These are phyloP conservation scores for Cephalotrichum gorgonifer DNA, from an alignment of 2,329 filamentous ascomycete genomes.

Conservation along the genomic window DNA sequence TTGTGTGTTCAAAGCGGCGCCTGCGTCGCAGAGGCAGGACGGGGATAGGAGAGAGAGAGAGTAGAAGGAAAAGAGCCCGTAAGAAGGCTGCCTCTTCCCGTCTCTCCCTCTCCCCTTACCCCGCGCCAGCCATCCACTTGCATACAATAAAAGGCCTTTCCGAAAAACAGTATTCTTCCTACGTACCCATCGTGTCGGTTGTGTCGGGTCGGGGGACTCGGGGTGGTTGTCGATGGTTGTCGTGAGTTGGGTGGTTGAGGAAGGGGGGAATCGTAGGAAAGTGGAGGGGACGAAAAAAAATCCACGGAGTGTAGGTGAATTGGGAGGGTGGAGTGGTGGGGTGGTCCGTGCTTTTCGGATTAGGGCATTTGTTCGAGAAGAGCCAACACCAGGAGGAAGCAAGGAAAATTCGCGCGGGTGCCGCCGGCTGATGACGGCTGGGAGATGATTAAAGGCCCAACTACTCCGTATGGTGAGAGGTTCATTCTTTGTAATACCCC, in stretches of 20 bases:
- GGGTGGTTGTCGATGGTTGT: constrained; percentile 15
- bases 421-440: no score
- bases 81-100: constrained; percentile 9
- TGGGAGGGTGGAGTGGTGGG: neutral
- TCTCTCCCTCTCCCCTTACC: no score
- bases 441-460: no score
- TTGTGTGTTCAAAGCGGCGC: constrained; percentile 4
- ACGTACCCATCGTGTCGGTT: constrained; percentile 54
- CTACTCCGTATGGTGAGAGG: no score
- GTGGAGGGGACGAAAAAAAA: constrained; percentile 9
- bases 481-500: no score
- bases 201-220: constrained; percentile 14
- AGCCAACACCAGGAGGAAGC: no score
- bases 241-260: constrained; percentile 20
- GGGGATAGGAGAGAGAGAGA: neutral
- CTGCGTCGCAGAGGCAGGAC: constrained; percentile 10
- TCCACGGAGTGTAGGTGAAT: neutral
- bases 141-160: constrained; percentile 27
- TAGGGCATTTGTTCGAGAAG: neutral
- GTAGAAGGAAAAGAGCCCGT: neutral
- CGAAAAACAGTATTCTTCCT: constrained; percentile 16
- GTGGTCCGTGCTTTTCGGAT: neutral
- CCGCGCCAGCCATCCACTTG: no score
- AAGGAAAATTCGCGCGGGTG: no score
- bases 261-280: constrained; percentile 11